Evolutionary conservation across 2,329 filamentous ascomycete species (phyloP).

Genomic region (Paracamarosporium sp.): DNA sequence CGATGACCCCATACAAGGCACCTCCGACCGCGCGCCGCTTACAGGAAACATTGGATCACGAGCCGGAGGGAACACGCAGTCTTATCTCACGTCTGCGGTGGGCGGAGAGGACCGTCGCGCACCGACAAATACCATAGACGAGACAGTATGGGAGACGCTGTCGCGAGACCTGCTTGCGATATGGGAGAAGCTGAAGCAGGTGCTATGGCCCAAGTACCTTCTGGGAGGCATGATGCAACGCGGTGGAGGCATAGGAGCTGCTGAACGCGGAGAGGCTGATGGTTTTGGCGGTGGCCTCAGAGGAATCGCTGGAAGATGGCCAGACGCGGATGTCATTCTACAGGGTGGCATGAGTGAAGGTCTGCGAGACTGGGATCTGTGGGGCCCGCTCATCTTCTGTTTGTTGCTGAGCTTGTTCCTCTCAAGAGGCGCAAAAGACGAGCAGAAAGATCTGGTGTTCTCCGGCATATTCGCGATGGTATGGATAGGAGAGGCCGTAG

Average conservation of each 20-base stretch:
- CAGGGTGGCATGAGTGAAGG: constrained; percentile 84
- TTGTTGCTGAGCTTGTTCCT: constrained; percentile 86
- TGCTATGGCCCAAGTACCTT: constrained; percentile 93
- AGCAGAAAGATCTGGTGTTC: constrained; percentile 89
- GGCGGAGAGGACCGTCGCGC: constrained; percentile 91
- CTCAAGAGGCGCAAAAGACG: constrained; percentile 77
- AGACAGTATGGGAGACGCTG: constrained; percentile 96
- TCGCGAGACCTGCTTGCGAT: constrained; percentile 89
- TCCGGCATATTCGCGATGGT: constrained; percentile 96
- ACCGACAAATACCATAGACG: constrained; percentile 92
- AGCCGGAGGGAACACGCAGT: constrained; percentile 68
- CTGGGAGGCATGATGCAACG: constrained; percentile 70
- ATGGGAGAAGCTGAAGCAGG: constrained; percentile 98
- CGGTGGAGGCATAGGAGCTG: constrained; percentile 64
- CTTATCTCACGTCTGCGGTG: constrained; percentile 87
- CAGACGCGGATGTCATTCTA: constrained; percentile 70
- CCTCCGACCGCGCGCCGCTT: constrained; percentile 77
- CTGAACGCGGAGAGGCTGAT: constrained; percentile 62
- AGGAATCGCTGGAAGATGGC: constrained; percentile 68
- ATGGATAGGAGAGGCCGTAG: constrained; percentile 95
- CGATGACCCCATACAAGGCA: constrained; percentile 78
- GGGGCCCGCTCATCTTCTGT: constrained; percentile 96
- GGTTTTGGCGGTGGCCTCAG: constrained; percentile 56
- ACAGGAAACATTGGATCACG: constrained; percentile 80
- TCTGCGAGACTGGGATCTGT: constrained; percentile 95